Base-by-base conservation (phyloP, 805 yeast species). In the Kodamaea kakaduensis region DNA sequence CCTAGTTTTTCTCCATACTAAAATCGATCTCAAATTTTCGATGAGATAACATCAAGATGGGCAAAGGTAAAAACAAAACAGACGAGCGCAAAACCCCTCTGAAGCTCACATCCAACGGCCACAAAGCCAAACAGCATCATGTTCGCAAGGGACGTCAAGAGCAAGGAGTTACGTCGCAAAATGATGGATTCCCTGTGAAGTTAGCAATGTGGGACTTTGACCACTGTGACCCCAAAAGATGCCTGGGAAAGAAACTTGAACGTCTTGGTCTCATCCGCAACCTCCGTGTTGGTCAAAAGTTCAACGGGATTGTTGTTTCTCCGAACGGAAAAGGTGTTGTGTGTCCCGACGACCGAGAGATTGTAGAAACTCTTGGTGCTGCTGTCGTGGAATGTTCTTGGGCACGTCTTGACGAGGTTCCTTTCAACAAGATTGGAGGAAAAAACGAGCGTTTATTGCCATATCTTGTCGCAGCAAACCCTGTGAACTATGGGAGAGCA, bases 131-230 rank as follows among this genome's bases (percentile, higher is more conserved):
- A 45, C 72, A 68, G 19, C 74, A 73, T 37, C 77, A 72, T 39
- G 69, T 64, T 33, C 66, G 54, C 35, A 58, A 46, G 27, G 67
- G 61, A 15, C 47, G 61, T 29, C 63, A 52, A 37, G 71, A 67
- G 40, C 38, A 41, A 1, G 64, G 62, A 2, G 48, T 51, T 9
- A 35, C 36, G 42, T 34, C 60, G 47, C 29, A 67, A 52, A 18
- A 56, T 45, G 44, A 34, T 5, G 47, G 48, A 31, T 84, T 86
- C 52, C 96, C 95, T 1, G 81, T 83, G 21, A 88, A 86, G 51
- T 58, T 89, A 43, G 97, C 96, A 12, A 90, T 90, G 98, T 90
- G 98, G 96, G 98, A 93, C 58, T 93, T 93, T 54, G 96, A 89
- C 46, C 98, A 93, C 55, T 93, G 98, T 64, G 98, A 93, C 61